Percentiles rank a stretch among this genome's conserved stretches.
phyloP scores from a whole-genome alignment of 1,284 basidiomycete genomes.

The Termitomyces sp. region DNA sequence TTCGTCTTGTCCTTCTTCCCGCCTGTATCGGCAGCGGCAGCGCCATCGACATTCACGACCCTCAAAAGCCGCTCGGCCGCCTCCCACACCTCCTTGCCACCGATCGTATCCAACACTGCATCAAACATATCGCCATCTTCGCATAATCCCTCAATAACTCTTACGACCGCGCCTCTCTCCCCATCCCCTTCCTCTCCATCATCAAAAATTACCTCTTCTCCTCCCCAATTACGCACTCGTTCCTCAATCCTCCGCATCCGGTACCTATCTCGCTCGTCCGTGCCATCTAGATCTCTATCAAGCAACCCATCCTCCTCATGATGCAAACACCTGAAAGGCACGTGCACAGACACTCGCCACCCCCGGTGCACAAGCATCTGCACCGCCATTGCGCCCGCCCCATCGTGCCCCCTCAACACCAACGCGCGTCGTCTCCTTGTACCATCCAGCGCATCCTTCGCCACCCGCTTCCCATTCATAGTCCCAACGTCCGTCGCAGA shows the following conservation, averaged over 20 bases:
- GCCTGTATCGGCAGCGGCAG: slow-evolving; percentile 18
- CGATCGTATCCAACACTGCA: slow-evolving; percentile 76
- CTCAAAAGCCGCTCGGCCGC: slow-evolving; percentile 59
- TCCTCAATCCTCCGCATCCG: slow-evolving; percentile 40
- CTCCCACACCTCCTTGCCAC: slow-evolving; percentile 73
- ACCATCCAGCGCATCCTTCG: slow-evolving; percentile 16
- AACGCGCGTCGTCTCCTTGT: slow-evolving; percentile 42
- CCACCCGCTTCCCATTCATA: slow-evolving; percentile 1
- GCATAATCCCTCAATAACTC: slow-evolving; percentile 48
- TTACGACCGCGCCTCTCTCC: slow-evolving; percentile 33
- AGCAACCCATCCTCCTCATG: slow-evolving; percentile 18
- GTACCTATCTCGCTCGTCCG: slow-evolving; percentile 19
- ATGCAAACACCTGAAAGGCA: slow-evolving; percentile 32
- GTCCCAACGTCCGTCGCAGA: slow-evolving; percentile 10
- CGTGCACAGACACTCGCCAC: slow-evolving; percentile 67
- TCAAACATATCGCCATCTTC: slow-evolving; percentile 64
- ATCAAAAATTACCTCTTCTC: slow-evolving; percentile 60
- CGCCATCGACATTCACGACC: slow-evolving; percentile 16
- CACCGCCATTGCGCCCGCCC: slow-evolving; percentile 67
- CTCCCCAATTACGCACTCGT: slow-evolving; percentile 57
- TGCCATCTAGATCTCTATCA: slow-evolving; percentile 22
- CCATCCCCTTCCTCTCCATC: slow-evolving; percentile 28
- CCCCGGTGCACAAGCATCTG: slow-evolving; percentile 66
- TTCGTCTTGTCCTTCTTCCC: slow-evolving; percentile 23
- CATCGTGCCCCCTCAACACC: slow-evolving; percentile 72